These are phyloP conservation scores for Neoboletus brunneissimus DNA, from an alignment of 768 basidiomycete species.

Conservation along the genomic window DNA sequence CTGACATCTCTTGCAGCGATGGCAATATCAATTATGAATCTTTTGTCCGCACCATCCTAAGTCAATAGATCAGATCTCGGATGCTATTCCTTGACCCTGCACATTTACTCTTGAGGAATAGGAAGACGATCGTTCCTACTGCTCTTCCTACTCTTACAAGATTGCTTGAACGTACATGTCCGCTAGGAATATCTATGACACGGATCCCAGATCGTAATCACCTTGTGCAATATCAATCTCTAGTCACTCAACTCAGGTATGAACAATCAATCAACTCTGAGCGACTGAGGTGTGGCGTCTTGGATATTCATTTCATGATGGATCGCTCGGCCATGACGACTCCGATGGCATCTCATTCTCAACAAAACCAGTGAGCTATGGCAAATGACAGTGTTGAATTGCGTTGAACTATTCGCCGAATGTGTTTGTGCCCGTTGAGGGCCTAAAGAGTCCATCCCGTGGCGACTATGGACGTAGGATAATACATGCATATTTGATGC, in stretches of 20 bases:
- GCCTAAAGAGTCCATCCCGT: not conserved
- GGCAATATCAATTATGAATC: conserved; percentile 98
- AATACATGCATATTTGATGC: not conserved
- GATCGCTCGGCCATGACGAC: too few species aligned
- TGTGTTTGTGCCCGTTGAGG: conserved; percentile 12
- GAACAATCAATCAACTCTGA: not conserved
- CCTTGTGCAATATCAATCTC: not conserved
- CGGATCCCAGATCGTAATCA: not conserved
- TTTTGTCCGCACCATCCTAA: conserved; percentile 91
- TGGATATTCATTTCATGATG: not conserved
- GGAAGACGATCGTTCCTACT: not conserved
- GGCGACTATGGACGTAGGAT: conserved; percentile 2
- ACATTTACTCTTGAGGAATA: not conserved
- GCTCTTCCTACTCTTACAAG: not conserved
- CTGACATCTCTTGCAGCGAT: conserved; percentile 52
- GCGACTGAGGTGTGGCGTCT: not conserved
- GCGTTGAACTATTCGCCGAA: not conserved
- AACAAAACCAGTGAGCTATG: not conserved
- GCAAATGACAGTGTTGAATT: not conserved
- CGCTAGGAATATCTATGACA: not conserved
- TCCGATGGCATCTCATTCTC: not conserved
- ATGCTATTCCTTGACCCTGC: not conserved
- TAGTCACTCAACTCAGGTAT: not conserved
- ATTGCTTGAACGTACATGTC: not conserved
- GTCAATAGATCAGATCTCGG: conserved; percentile 51